Conservation (phyloP, 2,329 filamentous ascomycete genomes). For the Pseudogymnoascus sp. region DNA sequence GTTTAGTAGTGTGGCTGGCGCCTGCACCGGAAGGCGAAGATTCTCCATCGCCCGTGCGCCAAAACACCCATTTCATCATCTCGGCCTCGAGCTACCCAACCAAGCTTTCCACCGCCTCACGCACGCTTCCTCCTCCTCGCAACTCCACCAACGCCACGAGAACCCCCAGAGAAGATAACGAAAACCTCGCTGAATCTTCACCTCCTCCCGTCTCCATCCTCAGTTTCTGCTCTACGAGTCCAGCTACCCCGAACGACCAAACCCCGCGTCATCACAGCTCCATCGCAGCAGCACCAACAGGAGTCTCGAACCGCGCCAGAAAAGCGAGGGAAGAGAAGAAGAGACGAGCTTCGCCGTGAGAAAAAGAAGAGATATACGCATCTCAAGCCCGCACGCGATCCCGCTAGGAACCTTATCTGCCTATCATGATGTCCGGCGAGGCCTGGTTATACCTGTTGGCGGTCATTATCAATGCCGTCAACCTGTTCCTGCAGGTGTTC, state of each 20-base stretch:
- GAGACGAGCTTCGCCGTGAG: neutral
- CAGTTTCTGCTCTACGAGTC: neutral
- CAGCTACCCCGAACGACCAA: neutral
- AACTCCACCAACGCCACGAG: neutral
- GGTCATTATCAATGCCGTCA: conserved; percentile 99
- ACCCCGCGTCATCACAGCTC: neutral
- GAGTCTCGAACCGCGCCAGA: neutral
- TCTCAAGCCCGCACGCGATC: neutral
- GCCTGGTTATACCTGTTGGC: conserved; percentile 96
- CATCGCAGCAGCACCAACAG: neutral
- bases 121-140: neutral
- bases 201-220: neutral
- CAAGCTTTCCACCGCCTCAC: neutral
- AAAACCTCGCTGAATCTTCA: neutral
- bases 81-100: neutral
- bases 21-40: neutral
- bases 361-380: neutral
- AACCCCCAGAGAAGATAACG: neutral
- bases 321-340: neutral
- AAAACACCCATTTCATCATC: conserved; percentile 3
- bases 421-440: conserved; percentile 79
- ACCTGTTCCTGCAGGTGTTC: conserved; percentile 98
- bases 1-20: conserved; percentile 1
- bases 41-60: conserved; percentile 1
- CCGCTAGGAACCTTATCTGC: conserved; percentile 6